Evolutionary conservation across 2,329 filamentous ascomycete genomes (phyloP).

Genomic region (Mariannaea sp.): DNA sequence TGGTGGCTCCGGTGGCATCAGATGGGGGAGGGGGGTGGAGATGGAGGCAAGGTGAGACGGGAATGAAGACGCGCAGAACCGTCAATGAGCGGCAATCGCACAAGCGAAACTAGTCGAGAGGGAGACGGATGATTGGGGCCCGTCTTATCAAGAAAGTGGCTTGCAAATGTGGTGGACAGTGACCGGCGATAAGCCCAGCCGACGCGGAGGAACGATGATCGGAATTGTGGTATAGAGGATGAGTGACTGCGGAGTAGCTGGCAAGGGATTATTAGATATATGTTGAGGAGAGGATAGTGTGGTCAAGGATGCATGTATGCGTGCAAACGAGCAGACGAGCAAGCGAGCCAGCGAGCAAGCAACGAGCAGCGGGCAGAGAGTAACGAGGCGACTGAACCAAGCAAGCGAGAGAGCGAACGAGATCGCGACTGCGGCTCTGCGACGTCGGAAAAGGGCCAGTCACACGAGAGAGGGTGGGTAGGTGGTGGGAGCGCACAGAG

Average conservation of each 20-base stretch:
- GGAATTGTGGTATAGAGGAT: conserved; percentile 16
- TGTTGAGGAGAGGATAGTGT: conserved; percentile 18
- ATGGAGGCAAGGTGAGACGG: background rate
- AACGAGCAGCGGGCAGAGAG: background rate
- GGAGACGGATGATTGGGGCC: conserved; percentile 24
- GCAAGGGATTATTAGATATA: background rate
- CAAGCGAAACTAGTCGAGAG: conserved; percentile 26
- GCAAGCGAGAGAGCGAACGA: conserved; percentile 17
- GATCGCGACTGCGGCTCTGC: conserved; percentile 25
- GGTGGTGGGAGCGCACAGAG: conserved; percentile 28
- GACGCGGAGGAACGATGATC: conserved; percentile 24
- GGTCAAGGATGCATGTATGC: conserved; percentile 10
- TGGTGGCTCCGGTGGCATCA: conserved; percentile 54
- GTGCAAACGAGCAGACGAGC: background rate
- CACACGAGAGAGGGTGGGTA: conserved; percentile 26
- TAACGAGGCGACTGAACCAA: background rate
- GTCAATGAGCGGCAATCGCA: conserved; percentile 27
- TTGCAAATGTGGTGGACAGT: conserved; percentile 13
- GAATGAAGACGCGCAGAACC: conserved; percentile 11
- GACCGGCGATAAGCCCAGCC: conserved; percentile 24
- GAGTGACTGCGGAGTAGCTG: conserved; percentile 24
- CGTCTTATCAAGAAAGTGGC: conserved; percentile 30
- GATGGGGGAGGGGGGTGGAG: conserved; percentile 31
- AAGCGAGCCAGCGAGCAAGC: background rate
- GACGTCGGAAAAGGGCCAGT: conserved; percentile 36